These are phyloP conservation scores for Trichosporon ovoides DNA, from an alignment of 1,284 basidiomycete genomes.

Conservation along the genomic window DNA sequence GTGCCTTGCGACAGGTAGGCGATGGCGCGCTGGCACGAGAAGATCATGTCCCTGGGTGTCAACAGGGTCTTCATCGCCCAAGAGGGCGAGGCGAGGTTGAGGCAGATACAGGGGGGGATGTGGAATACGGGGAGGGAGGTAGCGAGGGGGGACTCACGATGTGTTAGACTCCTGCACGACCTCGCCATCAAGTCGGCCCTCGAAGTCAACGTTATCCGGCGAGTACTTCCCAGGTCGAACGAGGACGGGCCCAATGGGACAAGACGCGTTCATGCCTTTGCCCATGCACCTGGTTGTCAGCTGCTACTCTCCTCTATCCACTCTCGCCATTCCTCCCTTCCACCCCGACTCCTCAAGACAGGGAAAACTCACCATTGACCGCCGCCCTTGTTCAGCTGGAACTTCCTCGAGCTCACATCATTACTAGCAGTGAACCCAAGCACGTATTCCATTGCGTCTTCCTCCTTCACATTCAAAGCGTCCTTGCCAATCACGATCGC, in stretches of 20 bases:
- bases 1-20: slow-evolving; percentile 78
- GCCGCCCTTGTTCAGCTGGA: slow-evolving; percentile 32
- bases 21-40: slow-evolving; percentile 47
- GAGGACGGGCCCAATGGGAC: slow-evolving; percentile 48
- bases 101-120: too few species aligned
- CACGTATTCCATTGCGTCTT: slow-evolving; percentile 52
- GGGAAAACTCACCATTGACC: slow-evolving; percentile 48
- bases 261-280: slow-evolving; percentile 48
- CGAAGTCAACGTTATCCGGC: slow-evolving; percentile 22
- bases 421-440: slow-evolving; percentile 57
- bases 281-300: slow-evolving; percentile 28
- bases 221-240: slow-evolving; percentile 25
- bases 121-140: too few species aligned
- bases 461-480: slow-evolving; percentile 51
- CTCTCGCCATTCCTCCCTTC: too few species aligned
- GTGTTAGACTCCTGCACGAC: slow-evolving; percentile 21
- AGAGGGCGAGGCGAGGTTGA: too few species aligned
- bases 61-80: not conserved
- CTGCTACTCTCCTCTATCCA: not conserved
- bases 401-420: slow-evolving; percentile 44
- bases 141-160: slow-evolving; percentile 17
- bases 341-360: too few species aligned
- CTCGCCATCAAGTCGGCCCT: slow-evolving; percentile 20
- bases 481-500: slow-evolving; percentile 52
- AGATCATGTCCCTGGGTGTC: slow-evolving; percentile 47